phyloP scores from a whole-genome alignment of 352 stramenopile genomes.

The Elongisporangium anandrum region DNA sequence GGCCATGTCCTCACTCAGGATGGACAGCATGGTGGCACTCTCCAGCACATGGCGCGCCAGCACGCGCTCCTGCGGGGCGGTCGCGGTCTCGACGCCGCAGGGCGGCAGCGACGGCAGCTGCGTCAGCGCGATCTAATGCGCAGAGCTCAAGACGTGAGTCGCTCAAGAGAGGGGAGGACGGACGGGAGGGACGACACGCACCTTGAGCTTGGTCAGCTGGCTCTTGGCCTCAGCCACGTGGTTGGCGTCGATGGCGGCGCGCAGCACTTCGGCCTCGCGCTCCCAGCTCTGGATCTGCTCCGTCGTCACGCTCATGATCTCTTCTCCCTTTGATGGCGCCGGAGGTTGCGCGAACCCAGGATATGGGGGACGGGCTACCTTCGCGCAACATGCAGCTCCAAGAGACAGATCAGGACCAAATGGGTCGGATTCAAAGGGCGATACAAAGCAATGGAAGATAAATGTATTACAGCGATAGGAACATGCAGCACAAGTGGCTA shows the following conservation, averaged over 20 bases:
- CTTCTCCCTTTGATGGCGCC: slow-evolving; percentile 5
- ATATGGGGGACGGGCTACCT: no score
- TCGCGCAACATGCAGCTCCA: no score
- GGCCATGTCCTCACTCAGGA: slow-evolving; percentile 79
- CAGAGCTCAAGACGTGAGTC: not conserved
- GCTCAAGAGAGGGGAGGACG: not conserved
- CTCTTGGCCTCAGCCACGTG: slow-evolving; percentile 38
- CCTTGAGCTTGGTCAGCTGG: slow-evolving; percentile 60
- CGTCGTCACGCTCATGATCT: slow-evolving; percentile 16
- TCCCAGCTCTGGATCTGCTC: slow-evolving; percentile 44
- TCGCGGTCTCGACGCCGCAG: slow-evolving; percentile 41
- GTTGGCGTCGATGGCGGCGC: slow-evolving; percentile 45
- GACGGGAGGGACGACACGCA: slow-evolving; percentile 10
- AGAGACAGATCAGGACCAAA: no score
- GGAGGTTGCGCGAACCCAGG: slow-evolving; percentile 6
- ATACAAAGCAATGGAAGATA: no score
- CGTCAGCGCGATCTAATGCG: slow-evolving; percentile 75
- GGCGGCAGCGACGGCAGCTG: slow-evolving; percentile 81
- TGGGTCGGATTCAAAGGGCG: no score
- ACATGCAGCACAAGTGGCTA: no score
- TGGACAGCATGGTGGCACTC: slow-evolving; percentile 85
- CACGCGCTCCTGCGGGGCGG: slow-evolving; percentile 57
- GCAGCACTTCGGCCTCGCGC: slow-evolving; percentile 60
- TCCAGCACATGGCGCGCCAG: slow-evolving; percentile 87
- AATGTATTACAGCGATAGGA: no score